These are phyloP conservation scores for Arthrobotrys sinensis DNA, from an alignment of 2,329 filamentous ascomycete genomes.

Conservation along the genomic window DNA sequence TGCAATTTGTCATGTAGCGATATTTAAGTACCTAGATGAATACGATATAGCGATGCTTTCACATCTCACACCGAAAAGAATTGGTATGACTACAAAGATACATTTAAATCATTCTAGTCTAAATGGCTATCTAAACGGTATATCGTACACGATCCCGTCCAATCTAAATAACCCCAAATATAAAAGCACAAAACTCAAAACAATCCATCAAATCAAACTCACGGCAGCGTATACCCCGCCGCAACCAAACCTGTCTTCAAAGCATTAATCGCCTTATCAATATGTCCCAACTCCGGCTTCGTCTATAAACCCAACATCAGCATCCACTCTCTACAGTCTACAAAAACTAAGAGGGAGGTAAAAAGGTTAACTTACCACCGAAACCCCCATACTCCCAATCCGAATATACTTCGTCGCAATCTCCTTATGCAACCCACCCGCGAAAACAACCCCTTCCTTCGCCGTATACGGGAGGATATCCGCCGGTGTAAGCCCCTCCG, in stretches of 20 bases:
- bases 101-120: conserved; percentile 14
- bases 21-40: neutral
- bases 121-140: conserved; percentile 18
- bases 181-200: neutral
- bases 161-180: neutral
- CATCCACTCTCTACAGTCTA: conserved; percentile 14
- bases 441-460: conserved; percentile 92
- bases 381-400: conserved; percentile 98
- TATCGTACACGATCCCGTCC: conserved; percentile 29
- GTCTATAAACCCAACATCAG: conserved; percentile 70
- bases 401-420: conserved; percentile 94
- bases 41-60: too few species aligned
- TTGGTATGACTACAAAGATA: neutral
- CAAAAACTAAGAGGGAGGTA: neutral
- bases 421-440: conserved; percentile 95
- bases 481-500: conserved; percentile 83
- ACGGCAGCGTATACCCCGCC: conserved; percentile 75
- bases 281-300: conserved; percentile 82
- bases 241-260: conserved; percentile 82
- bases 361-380: conserved; percentile 75
- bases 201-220: neutral
- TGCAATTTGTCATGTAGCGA: neutral
- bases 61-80: too few species aligned
- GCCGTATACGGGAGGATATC: conserved; percentile 87
- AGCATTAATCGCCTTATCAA: conserved; percentile 85